These are phyloP conservation scores for Platanus orientalis DNA, from an alignment of 164 flowering plant genomes.

Conservation along the genomic window DNA sequence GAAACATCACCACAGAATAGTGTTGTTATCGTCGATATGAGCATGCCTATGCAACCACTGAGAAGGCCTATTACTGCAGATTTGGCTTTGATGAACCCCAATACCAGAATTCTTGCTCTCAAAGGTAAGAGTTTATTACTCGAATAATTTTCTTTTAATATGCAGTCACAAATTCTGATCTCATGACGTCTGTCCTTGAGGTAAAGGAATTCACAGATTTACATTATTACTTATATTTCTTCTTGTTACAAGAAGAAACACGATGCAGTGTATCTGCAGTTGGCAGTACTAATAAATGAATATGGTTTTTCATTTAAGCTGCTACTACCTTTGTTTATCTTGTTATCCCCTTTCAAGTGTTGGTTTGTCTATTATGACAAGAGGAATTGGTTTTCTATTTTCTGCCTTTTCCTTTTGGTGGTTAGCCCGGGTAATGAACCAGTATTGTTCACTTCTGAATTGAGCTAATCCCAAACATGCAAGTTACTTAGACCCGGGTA, in stretches of 20 bases:
- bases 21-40: conserved; percentile 96
- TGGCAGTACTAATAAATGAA: not conserved
- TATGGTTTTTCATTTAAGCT: not conserved
- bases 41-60: conserved; percentile 92
- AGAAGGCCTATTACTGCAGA: conserved; percentile 99
- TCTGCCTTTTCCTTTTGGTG: too few relatives aligned
- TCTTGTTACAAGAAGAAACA: too few relatives aligned
- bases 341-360: too few relatives aligned
- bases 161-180: not conserved
- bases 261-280: not conserved
- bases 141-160: not conserved
- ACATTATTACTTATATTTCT: too few relatives aligned
- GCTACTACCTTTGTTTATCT: not conserved
- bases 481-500: too few relatives aligned
- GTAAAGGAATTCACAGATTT: too few relatives aligned
- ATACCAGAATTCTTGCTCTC: conserved; percentile 84
- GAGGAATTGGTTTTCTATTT: too few relatives aligned
- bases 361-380: too few relatives aligned
- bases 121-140: conserved; percentile 53
- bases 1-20: conserved; percentile 97
- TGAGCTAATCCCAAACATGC: too few relatives aligned
- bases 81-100: conserved; percentile 97
- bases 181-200: not conserved
- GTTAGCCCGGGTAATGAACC: too few relatives aligned
- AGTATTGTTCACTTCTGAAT: too few relatives aligned